phyloP scores from a whole-genome alignment of 768 basidiomycete genomes.

The Brasilioporus rufonigricans region DNA sequence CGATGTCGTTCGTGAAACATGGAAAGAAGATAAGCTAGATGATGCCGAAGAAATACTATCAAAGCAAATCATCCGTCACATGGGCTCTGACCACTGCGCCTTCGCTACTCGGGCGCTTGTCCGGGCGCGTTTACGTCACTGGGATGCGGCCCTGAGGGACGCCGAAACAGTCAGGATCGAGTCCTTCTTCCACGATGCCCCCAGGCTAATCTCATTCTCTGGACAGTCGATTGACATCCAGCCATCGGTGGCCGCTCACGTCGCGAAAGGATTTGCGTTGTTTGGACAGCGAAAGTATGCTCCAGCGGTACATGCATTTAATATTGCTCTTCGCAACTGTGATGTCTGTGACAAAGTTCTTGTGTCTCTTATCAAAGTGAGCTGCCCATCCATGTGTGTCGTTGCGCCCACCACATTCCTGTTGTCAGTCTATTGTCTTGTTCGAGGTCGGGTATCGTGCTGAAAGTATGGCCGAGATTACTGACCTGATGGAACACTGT shows the following conservation, averaged over 20 bases:
- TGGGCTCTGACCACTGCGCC: not conserved
- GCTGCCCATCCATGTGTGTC: not conserved
- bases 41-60: not conserved
- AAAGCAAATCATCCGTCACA: not conserved
- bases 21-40: not conserved
- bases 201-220: not conserved
- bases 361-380: not conserved
- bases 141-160: not conserved
- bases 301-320: not conserved
- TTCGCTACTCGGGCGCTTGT: not conserved
- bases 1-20: not conserved
- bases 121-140: not conserved
- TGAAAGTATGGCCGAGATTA: not conserved
- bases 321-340: not conserved
- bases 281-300: not conserved
- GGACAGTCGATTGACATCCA: not conserved
- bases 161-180: not conserved
- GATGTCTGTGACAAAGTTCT: not conserved
- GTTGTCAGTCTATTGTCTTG: not conserved
- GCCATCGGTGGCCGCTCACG: not conserved
- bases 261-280: not conserved
- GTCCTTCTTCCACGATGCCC: too few relatives aligned
- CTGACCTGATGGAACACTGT: not conserved
- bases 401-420: not conserved
- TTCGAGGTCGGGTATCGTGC: not conserved